These are phyloP conservation scores for Rhododendron henanense DNA, from an alignment of 148 eudicot species.

Conservation along the genomic window DNA sequence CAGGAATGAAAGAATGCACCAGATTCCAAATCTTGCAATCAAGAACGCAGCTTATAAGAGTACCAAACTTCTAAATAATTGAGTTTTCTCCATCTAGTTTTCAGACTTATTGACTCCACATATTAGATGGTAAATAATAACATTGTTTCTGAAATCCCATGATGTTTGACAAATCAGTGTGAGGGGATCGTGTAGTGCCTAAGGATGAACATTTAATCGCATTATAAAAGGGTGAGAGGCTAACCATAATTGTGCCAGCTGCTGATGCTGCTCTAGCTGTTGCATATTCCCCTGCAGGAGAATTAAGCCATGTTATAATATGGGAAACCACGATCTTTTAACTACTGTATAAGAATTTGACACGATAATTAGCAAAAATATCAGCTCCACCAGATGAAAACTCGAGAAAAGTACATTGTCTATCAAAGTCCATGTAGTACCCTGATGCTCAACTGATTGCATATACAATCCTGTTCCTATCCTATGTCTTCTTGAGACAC, in stretches of 20 bases:
- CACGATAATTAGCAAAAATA: neutral
- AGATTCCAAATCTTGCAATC: neutral
- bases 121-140: neutral
- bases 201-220: neutral
- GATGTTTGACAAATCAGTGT: neutral
- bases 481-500: neutral
- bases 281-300: conserved; percentile 85
- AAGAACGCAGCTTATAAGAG: neutral
- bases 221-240: conserved; percentile 12
- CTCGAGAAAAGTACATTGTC: neutral
- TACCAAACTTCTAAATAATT: neutral
- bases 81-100: neutral
- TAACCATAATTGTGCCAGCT: conserved; percentile 96
- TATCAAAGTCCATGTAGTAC: neutral
- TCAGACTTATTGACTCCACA: conserved; percentile 5
- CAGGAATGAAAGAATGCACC: neutral
- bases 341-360: neutral
- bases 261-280: conserved; percentile 95
- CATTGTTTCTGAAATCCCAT: neutral
- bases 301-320: conserved; percentile 6
- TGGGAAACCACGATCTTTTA: neutral
- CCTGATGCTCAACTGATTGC: neutral
- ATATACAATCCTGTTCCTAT: neutral
- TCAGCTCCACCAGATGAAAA: neutral
- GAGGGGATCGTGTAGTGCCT: neutral